Evolutionary conservation across 2,329 filamentous ascomycete species (phyloP).

Genomic region (Aspergillus ochraceus): DNA sequence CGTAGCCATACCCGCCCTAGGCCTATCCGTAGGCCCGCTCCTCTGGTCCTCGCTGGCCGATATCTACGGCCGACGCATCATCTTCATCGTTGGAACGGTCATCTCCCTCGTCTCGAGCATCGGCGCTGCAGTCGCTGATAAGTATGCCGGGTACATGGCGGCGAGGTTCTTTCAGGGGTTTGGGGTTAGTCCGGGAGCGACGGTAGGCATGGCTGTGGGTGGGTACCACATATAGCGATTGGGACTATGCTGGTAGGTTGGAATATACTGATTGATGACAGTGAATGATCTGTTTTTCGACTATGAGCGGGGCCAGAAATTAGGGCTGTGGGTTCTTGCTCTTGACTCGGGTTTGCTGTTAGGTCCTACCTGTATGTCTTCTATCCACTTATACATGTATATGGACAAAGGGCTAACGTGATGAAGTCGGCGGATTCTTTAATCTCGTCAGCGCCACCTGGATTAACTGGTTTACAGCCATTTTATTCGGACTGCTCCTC

Average conservation of each 20-base stretch:
- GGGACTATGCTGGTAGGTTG: too few relatives aligned
- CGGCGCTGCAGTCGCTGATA: conserved; percentile 42
- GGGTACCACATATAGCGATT: neutral
- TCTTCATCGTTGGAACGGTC: conserved; percentile 49
- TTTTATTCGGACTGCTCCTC: conserved; percentile 52
- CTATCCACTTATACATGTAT: neutral
- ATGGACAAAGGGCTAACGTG: neutral
- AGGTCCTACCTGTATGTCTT: conserved; percentile 46
- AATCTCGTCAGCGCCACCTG: conserved; percentile 49
- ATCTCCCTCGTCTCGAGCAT: conserved; percentile 46
- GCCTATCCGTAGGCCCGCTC: conserved; percentile 53
- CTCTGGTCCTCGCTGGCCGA: conserved; percentile 53
- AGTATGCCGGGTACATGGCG: conserved; percentile 56
- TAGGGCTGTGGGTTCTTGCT: conserved; percentile 60
- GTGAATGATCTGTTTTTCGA: conserved; percentile 59
- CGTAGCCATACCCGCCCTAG: conserved; percentile 53
- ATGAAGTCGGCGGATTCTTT: conserved; percentile 53
- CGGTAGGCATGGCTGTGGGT: conserved; percentile 55
- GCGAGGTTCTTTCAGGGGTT: conserved; percentile 60
- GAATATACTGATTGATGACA: conserved; percentile 1
- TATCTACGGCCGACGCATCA: conserved; percentile 53
- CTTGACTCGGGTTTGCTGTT: conserved; percentile 54
- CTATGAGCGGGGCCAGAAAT: conserved; percentile 55
- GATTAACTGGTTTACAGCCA: conserved; percentile 58
- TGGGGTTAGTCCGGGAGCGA: conserved; percentile 55